phyloP scores from a whole-genome alignment of 495 filamentous ascomycete species.

The Aspergillus sclerotioniger region DNA sequence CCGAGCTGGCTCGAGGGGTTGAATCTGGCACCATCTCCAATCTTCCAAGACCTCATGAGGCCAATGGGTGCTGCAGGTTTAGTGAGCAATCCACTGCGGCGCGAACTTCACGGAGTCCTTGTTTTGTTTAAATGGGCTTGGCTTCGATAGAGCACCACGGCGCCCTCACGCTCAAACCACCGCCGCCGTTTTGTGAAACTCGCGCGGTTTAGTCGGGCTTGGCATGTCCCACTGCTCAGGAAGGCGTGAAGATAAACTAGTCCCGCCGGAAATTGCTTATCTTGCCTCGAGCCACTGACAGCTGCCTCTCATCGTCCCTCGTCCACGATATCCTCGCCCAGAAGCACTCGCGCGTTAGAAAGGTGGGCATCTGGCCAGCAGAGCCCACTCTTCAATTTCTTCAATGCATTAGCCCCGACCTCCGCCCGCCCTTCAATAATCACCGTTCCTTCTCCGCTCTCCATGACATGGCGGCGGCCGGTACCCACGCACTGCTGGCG shows the following conservation, averaged over 20 bases:
- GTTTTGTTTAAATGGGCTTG: slow-evolving; percentile 17
- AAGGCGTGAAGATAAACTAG: slow-evolving; percentile 6
- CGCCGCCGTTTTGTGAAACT: slow-evolving; percentile 14
- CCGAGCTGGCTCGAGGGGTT: background rate
- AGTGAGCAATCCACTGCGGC: slow-evolving; percentile 16
- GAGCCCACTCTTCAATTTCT: slow-evolving; percentile 19
- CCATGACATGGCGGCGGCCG: background rate
- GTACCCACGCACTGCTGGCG: background rate
- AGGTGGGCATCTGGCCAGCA: background rate
- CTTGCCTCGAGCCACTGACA: slow-evolving; percentile 7
- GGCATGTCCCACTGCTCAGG: slow-evolving; percentile 11
- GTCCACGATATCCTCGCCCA: background rate
- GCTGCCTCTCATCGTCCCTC: background rate
- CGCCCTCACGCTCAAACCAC: slow-evolving; percentile 12
- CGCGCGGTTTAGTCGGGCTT: slow-evolving; percentile 7
- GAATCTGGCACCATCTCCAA: background rate
- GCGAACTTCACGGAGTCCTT: slow-evolving; percentile 5
- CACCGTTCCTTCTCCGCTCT: background rate
- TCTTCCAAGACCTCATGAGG: background rate
- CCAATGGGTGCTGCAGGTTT: slow-evolving; percentile 13
- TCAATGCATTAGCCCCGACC: slow-evolving; percentile 15
- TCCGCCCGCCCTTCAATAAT: slow-evolving; percentile 16
- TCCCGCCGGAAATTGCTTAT: slow-evolving; percentile 15
- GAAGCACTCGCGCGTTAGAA: background rate
- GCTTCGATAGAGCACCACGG: slow-evolving; percentile 1